Base-by-base conservation (phyloP, 352 stramenopile genomes). In the Pythium oligandrum region DNA sequence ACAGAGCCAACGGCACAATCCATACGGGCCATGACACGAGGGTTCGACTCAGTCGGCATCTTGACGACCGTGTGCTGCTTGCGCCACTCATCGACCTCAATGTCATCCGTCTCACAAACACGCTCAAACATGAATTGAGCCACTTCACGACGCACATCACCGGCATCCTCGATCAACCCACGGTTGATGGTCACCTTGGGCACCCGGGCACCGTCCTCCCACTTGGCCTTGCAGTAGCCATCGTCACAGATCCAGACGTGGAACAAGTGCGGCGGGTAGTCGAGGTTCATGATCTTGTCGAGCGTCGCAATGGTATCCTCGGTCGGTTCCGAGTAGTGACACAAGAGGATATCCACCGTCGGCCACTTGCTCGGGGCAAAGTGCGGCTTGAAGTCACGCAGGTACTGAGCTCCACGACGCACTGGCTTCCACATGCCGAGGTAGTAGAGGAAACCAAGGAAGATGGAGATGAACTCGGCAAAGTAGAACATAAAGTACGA, bases 381-480 rank as follows among this genome's bases (percentile, higher is more conserved):
- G 47, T 83, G 71, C 3, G 78, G 78, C 43, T 87, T 82, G 48
- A 89, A 89, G 43, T 89, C 78, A 2, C 64, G 53, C 26, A 89
- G 54, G 58, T 87, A 89, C 6, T 78, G 73, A 34, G 78, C 78
- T 4, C 78, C 78, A 33, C 78, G 78, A 64, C 78, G 78, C 39
- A 89, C 78, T 3, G 78, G 78, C 56, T 84, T 87, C 78, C 78
- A 89, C 78, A 89, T 89, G 34, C 78, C 78, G 34, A 89, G 64
- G 57, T 89, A 89, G 63, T 89, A 89, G 4, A 86, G 42, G 46
- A 79, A 81, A 0, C 78, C 78, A 12, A 89, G 68, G 5, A 73
- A 67, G 54, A 89, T 87, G 10, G 73, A 86, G 57, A 87, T 87
- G 53, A 86, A 84, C 51, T 89, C 78, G 30, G 78, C 56, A 36